Evolutionary conservation across 2,329 filamentous ascomycete species (phyloP), one percentile per base, ranked within the genome.

Genomic region (Grosmannia huntii): DNA sequence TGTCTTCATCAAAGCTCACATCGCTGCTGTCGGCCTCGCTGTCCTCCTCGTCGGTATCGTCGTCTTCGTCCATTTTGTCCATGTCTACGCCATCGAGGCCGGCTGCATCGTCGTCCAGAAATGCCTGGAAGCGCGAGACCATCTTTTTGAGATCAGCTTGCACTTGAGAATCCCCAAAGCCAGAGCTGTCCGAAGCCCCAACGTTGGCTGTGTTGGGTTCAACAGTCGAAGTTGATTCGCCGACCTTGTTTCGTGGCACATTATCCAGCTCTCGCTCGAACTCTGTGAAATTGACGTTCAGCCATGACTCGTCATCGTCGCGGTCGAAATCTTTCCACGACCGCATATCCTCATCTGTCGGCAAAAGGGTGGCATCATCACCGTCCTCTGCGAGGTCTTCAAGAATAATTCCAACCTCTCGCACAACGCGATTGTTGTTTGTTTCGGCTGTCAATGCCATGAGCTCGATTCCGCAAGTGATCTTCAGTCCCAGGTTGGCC

Each of bases 391-490:
- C 77, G 2, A 95, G 65, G 66, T 95, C 90, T 56, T 89, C 84
- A 0, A 96, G 75, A 0, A 95, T 67, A 14, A 96, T 75, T 28
- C 82, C 81, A 41, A 96, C 82, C 69, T 95, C 90, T 41, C 89
- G 78, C 5, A 89, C 86, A 0, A 80, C 71, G 10, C 84, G 78
- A 63, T 80, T 87, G 63, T 89, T 83, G 62, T 80, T 82, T 60
- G 85, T 84, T 46, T 86, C 79, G 1, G 83, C 79, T 63, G 87
- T 83, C 11, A 75, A 74, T 0, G 90, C 73, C 54, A 97, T 77
- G 79, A 97, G 94, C 71, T 99, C 92, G 66, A 96, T 90, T 0
- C 92, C 94, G 64, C 86, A 90, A 0, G 89, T 81, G 11, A 97
- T 72, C 68, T 97, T 97, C 85, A 96, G 92, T 12, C 91, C 91